Percentiles rank a stretch among this genome's conserved stretches.
Evolutionary conservation across 495 filamentous ascomycete species (phyloP).

Genomic region (Trichodelitschia bisporula): DNA sequence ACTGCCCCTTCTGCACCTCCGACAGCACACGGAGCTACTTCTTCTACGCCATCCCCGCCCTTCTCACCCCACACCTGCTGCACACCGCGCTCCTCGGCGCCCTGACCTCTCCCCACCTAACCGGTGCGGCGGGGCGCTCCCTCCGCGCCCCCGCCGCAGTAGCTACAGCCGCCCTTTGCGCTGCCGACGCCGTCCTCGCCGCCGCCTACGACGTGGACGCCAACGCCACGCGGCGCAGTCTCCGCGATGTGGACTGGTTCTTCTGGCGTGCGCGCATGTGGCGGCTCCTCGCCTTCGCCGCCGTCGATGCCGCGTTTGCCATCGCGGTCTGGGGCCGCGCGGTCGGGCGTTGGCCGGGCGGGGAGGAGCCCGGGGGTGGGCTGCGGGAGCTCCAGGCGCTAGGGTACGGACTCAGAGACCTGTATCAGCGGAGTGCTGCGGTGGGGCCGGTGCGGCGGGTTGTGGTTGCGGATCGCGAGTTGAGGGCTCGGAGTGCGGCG

Average conservation of each 20-base stretch:
- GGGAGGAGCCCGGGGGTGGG: slow-evolving; percentile 21
- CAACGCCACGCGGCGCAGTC: slow-evolving; percentile 23
- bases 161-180: slow-evolving; percentile 29
- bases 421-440: no score
- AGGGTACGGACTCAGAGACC: no score
- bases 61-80: slow-evolving; percentile 51
- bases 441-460: slow-evolving; percentile 30
- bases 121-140: slow-evolving; percentile 27
- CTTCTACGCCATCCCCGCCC: slow-evolving; percentile 52
- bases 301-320: slow-evolving; percentile 35
- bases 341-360: slow-evolving; percentile 47
- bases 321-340: slow-evolving; percentile 37
- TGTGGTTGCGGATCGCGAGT: slow-evolving; percentile 26
- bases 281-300: slow-evolving; percentile 31
- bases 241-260: slow-evolving; percentile 19
- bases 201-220: slow-evolving; percentile 32
- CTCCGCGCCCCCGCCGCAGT: slow-evolving; percentile 53
- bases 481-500: slow-evolving; percentile 26
- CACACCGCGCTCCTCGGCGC: slow-evolving; percentile 47
- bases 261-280: slow-evolving; percentile 39
- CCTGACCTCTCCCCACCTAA: slow-evolving; percentile 28
- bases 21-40: slow-evolving; percentile 50
- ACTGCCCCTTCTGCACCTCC: slow-evolving; percentile 62
- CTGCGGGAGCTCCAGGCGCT: slow-evolving; percentile 22
- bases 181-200: slow-evolving; percentile 36